Evolutionary conservation across 306 rosid genomes (phyloP).

Genomic region (Ormosia emarginata): DNA sequence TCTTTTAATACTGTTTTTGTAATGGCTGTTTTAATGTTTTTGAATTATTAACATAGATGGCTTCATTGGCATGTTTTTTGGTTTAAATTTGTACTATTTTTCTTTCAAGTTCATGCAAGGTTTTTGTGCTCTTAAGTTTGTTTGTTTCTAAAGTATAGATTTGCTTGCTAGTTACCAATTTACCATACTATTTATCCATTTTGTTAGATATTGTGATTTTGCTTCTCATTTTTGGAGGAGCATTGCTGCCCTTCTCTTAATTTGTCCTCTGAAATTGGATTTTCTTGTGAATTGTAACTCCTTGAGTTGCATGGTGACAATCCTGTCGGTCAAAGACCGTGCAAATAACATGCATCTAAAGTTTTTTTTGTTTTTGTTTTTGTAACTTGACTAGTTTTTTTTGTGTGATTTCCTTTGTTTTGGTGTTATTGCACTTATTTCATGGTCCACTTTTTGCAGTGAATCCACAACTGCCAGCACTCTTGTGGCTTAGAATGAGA

Average conservation of each 20-base stretch:
- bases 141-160: not conserved
- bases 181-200: not conserved
- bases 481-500: slow-evolving; percentile 23
- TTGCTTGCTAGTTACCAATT: not conserved
- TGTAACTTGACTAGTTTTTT: not conserved
- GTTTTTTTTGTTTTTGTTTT: not conserved
- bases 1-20: no score
- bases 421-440: not conserved
- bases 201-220: not conserved
- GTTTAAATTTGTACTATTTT: not conserved
- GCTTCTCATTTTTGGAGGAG: not conserved
- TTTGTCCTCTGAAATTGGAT: not conserved
- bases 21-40: not conserved
- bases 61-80: not conserved
- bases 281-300: not conserved
- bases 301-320: not conserved
- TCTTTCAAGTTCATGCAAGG: not conserved
- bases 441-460: slow-evolving; percentile 26
- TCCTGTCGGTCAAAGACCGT: no score
- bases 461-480: slow-evolving; percentile 68
- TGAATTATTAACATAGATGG: not conserved
- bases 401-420: not conserved
- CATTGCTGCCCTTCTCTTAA: not conserved
- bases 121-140: not conserved
- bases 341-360: not conserved